A percentile compares a stretch with the other conserved stretches of the same genome.
phyloP scores from a whole-genome alignment of 306 rosid species.

The Vigna nakashimae region DNA sequence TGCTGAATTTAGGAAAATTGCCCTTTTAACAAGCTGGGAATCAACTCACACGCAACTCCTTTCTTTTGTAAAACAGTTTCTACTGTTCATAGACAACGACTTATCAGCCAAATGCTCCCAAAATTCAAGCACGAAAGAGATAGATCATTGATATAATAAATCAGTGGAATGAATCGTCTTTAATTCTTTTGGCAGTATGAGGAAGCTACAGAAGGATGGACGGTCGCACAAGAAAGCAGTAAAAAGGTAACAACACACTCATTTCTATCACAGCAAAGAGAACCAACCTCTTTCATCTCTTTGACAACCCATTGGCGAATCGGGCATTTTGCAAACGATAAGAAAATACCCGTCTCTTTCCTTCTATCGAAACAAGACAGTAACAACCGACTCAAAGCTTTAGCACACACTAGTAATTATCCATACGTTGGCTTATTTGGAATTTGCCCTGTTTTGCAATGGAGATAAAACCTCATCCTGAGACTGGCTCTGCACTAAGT shows the following conservation, averaged over 20 bases:
- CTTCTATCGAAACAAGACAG: conserved; percentile 43
- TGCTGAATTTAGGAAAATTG: conserved; percentile 38
- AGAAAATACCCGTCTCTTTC: conserved; percentile 36
- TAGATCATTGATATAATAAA: conserved; percentile 38
- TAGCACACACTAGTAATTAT: conserved; percentile 35
- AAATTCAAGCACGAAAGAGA: conserved; percentile 61
- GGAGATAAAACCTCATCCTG: conserved; percentile 31
- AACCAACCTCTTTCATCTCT: conserved; percentile 37
- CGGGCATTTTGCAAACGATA: conserved; percentile 44
- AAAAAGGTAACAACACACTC: conserved; percentile 42
- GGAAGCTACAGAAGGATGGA: conserved; percentile 45
- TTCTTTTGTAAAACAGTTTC: conserved; percentile 47
- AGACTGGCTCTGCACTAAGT: conserved; percentile 34
- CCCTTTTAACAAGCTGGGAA: conserved; percentile 41
- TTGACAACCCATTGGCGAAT: conserved; percentile 36
- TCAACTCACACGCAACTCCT: conserved; percentile 45
- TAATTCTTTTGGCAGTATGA: conserved; percentile 53
- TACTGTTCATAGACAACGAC: conserved; percentile 67
- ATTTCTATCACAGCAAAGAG: conserved; percentile 42
- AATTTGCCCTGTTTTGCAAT: conserved; percentile 46
- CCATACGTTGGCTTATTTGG: conserved; percentile 37
- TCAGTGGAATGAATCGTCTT: conserved; percentile 34
- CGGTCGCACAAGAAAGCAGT: conserved; percentile 49
- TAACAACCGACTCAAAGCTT: conserved; percentile 37
- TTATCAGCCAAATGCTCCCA: conserved; percentile 60